Conservation (phyloP, 2,329 filamentous ascomycete genomes). For the Fusarium ramigenum region DNA sequence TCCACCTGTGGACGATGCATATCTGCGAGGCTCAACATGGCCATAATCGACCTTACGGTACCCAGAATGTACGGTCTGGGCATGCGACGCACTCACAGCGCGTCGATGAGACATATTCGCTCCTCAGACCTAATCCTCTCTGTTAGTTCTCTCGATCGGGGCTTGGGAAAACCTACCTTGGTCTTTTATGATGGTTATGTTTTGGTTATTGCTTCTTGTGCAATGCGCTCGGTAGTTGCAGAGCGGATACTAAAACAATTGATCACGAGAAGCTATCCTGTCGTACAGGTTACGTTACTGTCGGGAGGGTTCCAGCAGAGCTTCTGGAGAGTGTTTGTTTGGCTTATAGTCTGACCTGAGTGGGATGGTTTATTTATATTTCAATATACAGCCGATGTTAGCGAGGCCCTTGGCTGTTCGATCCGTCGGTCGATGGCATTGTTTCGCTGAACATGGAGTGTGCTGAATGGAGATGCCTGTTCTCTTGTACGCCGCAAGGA, state of each 20-base stretch:
- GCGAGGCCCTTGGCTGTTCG: neutral
- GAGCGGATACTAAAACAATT: neutral
- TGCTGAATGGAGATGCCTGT: constrained; percentile 9
- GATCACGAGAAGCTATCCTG: constrained; percentile 36
- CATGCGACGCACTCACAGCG: neutral
- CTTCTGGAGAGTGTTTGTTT: constrained; percentile 18
- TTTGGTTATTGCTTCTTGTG: constrained; percentile 12
- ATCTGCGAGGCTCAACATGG: neutral
- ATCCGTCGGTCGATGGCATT: constrained; percentile 11
- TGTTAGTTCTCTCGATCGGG: constrained; percentile 26
- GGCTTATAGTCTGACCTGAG: neutral
- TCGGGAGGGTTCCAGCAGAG: neutral
- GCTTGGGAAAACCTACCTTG: constrained; percentile 13
- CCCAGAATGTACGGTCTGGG: neutral
- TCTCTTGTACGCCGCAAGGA: constrained; percentile 7
- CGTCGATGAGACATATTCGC: constrained; percentile 19
- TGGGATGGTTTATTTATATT: constrained; percentile 6
- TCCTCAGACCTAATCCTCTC: constrained; percentile 1
- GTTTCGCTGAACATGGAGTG: constrained; percentile 21
- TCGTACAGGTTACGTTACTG: constrained; percentile 37
- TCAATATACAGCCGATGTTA: neutral
- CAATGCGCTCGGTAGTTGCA: constrained; percentile 29
- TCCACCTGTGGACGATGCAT: neutral
- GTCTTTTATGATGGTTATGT: neutral
- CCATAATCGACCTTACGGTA: neutral